Conservation (phyloP, 129 eudicot genomes). For the Kitagawia praeruptora region DNA sequence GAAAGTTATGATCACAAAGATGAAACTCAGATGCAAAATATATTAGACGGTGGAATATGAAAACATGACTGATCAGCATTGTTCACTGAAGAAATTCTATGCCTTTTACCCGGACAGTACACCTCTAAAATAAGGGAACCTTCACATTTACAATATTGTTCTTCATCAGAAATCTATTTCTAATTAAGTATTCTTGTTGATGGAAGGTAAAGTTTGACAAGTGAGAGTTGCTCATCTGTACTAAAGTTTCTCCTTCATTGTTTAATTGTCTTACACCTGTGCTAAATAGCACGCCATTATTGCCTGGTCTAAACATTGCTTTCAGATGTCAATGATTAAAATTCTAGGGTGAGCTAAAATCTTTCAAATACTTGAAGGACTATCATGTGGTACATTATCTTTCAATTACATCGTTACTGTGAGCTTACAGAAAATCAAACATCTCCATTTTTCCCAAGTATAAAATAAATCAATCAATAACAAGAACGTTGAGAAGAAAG, state of each 20-base stretch:
- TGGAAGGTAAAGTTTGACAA: background rate
- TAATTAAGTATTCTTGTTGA: background rate
- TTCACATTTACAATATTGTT: no score
- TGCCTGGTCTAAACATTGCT: background rate
- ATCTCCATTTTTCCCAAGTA: background rate
- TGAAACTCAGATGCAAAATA: background rate
- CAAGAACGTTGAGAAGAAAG: background rate
- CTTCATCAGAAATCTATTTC: background rate
- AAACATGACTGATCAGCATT: background rate
- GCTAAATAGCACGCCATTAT: background rate
- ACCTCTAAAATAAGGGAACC: no score
- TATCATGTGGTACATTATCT: background rate
- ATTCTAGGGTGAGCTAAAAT: background rate
- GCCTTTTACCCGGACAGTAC: no score
- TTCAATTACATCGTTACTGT: background rate
- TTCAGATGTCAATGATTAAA: background rate
- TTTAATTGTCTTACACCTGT: background rate
- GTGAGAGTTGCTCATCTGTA: background rate
- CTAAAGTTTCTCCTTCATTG: background rate
- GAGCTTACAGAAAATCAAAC: background rate
- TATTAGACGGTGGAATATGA: background rate
- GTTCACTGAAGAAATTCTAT: no score
- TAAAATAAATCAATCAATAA: background rate
- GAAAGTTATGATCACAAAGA: background rate
- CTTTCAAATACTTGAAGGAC: background rate